Base-by-base conservation (phyloP, 208 protist genomes). In the Crithidia bombi region DNA sequence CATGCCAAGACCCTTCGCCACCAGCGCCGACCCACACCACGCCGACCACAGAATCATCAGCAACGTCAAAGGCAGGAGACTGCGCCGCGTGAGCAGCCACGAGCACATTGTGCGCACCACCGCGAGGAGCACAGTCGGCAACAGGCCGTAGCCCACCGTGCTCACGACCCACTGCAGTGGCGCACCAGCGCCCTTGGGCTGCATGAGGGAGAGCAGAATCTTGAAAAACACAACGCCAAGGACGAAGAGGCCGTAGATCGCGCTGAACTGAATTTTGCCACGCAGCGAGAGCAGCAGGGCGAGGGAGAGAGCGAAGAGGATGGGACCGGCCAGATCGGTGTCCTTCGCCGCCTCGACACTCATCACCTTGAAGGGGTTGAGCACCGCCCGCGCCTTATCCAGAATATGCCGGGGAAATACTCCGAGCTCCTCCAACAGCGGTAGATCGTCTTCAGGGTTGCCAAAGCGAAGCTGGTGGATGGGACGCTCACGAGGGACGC, bases 231-330 rank as follows among this genome's bases (percentile, higher is more conserved):
- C 51, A 35, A 92, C 75, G 26, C 90, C 90, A 44, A 92, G 21
- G 10, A 96, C 82, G 28, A 70, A 90, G 21, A 92, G 83, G 14
- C 85, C 82, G 65, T 96, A 96, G 56, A 93, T 89, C 32, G 85
- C 85, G 65, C 82, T 92, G 67, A 96, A 96, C 75, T 91, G 83
- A 58, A 96, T 75, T 47, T 89, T 91, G 17, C 87, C 85, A 6
- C 81, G 87, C 43, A 96, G 73, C 5, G 86, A 89, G 2, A 96
- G 78, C 12, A 93, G 25, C 10, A 87, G 59, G 17, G 87, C 90
- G 25, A 96, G 72, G 10, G 79, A 73, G 36, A 96, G 35, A 14
- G 87, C 90, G 38, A 96, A 91, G 28, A 93, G 41, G 21, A 93
- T 43, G 3, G 90, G 90, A 3, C 90, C 90, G 14, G 87, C 86